These are phyloP conservation scores for Apodospora peruviana DNA, from an alignment of 495 filamentous ascomycete genomes.

Conservation along the genomic window DNA sequence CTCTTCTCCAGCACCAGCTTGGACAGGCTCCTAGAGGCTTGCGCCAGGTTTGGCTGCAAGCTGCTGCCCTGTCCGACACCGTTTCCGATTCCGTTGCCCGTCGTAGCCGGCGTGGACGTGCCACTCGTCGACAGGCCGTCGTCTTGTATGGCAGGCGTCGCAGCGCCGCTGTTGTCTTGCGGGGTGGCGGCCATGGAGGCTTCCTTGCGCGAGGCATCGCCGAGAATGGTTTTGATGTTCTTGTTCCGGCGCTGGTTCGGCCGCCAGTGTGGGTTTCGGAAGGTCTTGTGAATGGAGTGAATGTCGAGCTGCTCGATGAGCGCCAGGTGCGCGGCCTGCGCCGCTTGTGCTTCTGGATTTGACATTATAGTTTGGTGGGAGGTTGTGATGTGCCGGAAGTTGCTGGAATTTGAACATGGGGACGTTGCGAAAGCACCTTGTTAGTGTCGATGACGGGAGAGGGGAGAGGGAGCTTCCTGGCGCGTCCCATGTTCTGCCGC, in stretches of 20 bases:
- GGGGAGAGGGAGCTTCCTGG: background rate
- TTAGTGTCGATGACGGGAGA: too few species aligned
- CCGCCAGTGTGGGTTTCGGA: conserved; percentile 84
- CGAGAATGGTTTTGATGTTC: conserved; percentile 92
- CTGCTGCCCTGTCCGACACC: conserved; percentile 17
- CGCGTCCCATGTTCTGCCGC: conserved; percentile 16
- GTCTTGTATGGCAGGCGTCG: conserved; percentile 56
- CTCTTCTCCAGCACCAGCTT: conserved; percentile 77
- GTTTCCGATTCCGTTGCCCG: conserved; percentile 17
- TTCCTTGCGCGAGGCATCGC: conserved; percentile 82
- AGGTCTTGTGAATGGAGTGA: conserved; percentile 70
- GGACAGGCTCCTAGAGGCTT: conserved; percentile 76
- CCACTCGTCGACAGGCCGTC: conserved; percentile 51
- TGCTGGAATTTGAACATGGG: background rate
- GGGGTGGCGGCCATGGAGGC: conserved; percentile 73
- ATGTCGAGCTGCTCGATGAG: conserved; percentile 87
- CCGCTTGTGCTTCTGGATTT: conserved; percentile 29
- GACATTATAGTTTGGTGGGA: conserved; percentile 19
- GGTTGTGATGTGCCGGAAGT: conserved; percentile 4
- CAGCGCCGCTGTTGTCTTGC: conserved; percentile 67
- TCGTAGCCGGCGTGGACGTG: conserved; percentile 54
- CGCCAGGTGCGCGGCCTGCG: conserved; percentile 45
- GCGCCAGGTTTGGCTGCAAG: conserved; percentile 65
- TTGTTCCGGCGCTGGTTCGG: conserved; percentile 94
- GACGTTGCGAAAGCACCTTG: too few species aligned